Conservation (phyloP, 2,329 filamentous ascomycete species). For the Exophiala viscosa region DNA sequence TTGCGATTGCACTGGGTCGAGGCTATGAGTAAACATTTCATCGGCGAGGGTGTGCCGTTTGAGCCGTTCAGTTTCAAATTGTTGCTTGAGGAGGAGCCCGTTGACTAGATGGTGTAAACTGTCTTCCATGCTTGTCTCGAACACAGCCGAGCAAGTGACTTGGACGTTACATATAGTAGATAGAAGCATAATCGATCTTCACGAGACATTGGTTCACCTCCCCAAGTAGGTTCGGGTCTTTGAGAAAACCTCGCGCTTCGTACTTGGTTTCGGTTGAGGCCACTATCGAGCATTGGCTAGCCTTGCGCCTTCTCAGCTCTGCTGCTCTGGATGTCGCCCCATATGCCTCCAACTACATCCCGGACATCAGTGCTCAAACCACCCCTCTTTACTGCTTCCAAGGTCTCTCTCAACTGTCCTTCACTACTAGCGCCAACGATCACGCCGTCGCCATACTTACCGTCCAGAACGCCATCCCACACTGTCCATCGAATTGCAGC, state of each 20-base stretch:
- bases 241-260: no score
- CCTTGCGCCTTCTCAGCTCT: neutral
- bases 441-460: constrained; percentile 46
- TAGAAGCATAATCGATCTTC: no score
- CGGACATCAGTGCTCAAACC: constrained; percentile 73
- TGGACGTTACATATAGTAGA: neutral
- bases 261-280: no score
- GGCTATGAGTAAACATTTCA: constrained; percentile 95
- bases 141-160: neutral
- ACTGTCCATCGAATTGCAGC: constrained; percentile 46
- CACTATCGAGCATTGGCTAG: no score
- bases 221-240: no score
- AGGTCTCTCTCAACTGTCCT: constrained; percentile 52
- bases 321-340: constrained; percentile 33
- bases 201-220: no score
- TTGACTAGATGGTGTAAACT: constrained; percentile 34
- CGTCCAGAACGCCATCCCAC: constrained; percentile 40
- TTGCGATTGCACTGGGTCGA: constrained; percentile 94
- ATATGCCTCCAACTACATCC: constrained; percentile 69
- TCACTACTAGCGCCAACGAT: constrained; percentile 57
- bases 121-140: neutral
- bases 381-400: constrained; percentile 58
- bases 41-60: constrained; percentile 84
- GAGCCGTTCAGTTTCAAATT: constrained; percentile 83
- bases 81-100: constrained; percentile 74